Evolutionary conservation across 176 grass and related monocot species (phyloP).

Genomic region (Lolium rigidum): DNA sequence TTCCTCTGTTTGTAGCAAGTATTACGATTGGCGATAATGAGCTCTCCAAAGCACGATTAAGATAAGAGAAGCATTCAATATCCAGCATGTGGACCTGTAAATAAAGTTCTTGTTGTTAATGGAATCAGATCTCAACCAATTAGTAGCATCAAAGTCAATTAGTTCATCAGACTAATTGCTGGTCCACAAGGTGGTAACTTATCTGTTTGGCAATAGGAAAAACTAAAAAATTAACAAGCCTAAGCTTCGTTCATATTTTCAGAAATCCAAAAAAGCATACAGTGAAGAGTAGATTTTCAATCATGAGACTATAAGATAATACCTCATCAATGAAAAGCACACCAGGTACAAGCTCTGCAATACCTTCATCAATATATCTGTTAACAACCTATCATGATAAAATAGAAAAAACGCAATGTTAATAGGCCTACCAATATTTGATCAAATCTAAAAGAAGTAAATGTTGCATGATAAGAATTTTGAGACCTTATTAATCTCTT

Average conservation of each 20-base stretch:
- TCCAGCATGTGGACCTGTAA: constrained; percentile 94
- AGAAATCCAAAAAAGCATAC: background rate
- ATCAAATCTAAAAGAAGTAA: constrained; percentile 8
- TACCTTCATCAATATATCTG: constrained; percentile 89
- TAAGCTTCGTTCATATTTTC: background rate
- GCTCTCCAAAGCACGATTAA: constrained; percentile 94
- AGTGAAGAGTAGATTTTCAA: constrained; percentile 11
- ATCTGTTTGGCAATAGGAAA: background rate
- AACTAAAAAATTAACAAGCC: background rate
- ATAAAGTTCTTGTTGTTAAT: constrained; percentile 33
- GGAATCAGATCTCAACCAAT: constrained; percentile 12
- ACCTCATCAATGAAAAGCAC: constrained; percentile 98
- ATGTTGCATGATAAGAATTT: constrained; percentile 9
- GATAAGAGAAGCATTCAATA: constrained; percentile 96
- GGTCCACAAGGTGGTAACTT: background rate
- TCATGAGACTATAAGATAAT: constrained; percentile 26
- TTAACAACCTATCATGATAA: constrained; percentile 75
- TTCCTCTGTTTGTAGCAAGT: constrained; percentile 91
- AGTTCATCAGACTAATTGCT: background rate
- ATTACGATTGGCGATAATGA: constrained; percentile 90
- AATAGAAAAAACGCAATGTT: constrained; percentile 21
- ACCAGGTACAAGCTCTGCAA: constrained; percentile 96
- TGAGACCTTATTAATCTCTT: constrained; percentile 94
- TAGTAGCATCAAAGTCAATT: constrained; percentile 3
- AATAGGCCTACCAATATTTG: constrained; percentile 7